Percentiles rank a stretch among this genome's conserved stretches.
Evolutionary conservation across 257 asterid species (phyloP).

Genomic region (Petunia axillaris): DNA sequence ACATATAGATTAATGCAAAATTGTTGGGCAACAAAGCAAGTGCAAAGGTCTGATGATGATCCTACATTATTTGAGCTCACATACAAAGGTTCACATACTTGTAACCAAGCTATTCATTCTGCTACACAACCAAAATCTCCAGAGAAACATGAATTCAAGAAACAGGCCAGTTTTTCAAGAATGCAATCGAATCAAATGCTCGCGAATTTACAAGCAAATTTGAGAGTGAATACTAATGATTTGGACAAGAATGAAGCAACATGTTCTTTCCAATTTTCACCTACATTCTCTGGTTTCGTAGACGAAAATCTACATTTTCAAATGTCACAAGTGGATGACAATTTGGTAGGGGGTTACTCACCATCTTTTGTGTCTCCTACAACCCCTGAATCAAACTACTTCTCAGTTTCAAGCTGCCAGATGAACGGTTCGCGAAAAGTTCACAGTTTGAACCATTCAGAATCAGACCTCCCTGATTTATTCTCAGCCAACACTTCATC

Average conservation of each 20-base stretch:
- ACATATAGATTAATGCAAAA: constrained; percentile 59
- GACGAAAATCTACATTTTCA: constrained; percentile 46
- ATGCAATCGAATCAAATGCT: constrained; percentile 50
- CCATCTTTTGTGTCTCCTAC: constrained; percentile 51
- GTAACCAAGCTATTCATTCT: constrained; percentile 43
- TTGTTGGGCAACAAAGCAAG: constrained; percentile 96
- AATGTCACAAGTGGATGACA: constrained; percentile 49
- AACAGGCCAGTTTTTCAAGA: constrained; percentile 28
- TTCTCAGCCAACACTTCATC: constrained; percentile 70
- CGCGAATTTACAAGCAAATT: constrained; percentile 49
- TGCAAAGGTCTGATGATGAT: constrained; percentile 90
- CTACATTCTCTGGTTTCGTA: constrained; percentile 46
- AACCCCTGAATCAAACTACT: constrained; percentile 47
- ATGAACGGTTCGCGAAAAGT: constrained; percentile 32
- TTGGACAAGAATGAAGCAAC: constrained; percentile 41
- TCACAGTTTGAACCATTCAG: constrained; percentile 38
- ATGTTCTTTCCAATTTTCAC: constrained; percentile 57
- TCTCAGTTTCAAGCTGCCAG: constrained; percentile 38
- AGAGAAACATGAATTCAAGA: constrained; percentile 44
- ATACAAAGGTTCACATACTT: constrained; percentile 73
- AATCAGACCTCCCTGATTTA: constrained; percentile 52
- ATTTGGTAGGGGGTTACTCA: constrained; percentile 47
- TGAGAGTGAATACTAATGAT: constrained; percentile 59
- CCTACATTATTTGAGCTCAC: constrained; percentile 74
- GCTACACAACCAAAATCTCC: constrained; percentile 45